Evolutionary conservation across 2,329 filamentous ascomycete species (phyloP), one percentile per base, ranked within the genome.

Genomic region (Torrubiella hemipterigena): DNA sequence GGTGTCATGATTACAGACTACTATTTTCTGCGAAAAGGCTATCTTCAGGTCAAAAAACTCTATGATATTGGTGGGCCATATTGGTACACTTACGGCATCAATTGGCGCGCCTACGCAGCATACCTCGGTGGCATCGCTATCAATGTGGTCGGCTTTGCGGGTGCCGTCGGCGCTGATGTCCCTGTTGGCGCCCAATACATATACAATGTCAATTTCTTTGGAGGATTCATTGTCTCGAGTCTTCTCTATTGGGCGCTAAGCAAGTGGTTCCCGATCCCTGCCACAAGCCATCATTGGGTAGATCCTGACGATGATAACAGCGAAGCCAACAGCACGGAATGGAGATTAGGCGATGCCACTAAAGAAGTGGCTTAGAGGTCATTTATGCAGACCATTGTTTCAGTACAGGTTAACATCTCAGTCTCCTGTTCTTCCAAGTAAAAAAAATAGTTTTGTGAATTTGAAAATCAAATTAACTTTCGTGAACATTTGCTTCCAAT

Each of bases 1-100:
- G 87, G 87, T n/a, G 84, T 93, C 41, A 91, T 94, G 59, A 65
- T 85, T 37, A 72, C 68, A 42, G 87, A 95, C 54, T 95, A 95
- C 62, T 95, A 93, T 54, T 37, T 80, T 32, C 82, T 94, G 4
- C 80, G 87, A 35, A 76, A 69, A 36, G 87, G 87, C 6, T 93
- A 86, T 51, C 64, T 91, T 4, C 73, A 87, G 41, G 64, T 89
- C 41, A 77, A 73, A 44, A 76, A 84, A 34, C 69, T 95, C 0
- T 95, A 93, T 8, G 73, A 74, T 32, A 66, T 63, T 32, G 60
- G 56, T 0, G 73, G 73, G 0, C 79, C 74, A 0, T 95, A 95
- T 55, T 89, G 68, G 53, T 91, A 67, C 57, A 73, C 59, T 0
- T 70, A 57, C 29, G 87, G 87, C 13, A 58, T 93, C 49, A 74